These are phyloP conservation scores for Ceratocystis huliohia DNA, from an alignment of 2,329 filamentous ascomycete genomes.

Conservation along the genomic window DNA sequence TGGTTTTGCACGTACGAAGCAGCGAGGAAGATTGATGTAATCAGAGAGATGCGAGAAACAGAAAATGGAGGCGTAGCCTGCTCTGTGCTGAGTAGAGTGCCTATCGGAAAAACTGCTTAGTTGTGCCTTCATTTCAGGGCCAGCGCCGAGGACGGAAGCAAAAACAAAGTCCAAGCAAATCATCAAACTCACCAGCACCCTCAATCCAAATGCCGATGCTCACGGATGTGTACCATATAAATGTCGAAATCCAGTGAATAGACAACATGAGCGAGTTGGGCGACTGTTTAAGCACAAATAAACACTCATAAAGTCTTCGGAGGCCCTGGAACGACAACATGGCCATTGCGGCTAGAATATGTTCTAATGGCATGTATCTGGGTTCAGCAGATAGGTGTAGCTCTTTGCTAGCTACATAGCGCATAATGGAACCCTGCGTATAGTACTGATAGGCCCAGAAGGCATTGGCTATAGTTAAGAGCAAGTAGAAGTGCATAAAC, in stretches of 20 bases:
- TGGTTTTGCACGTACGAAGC: constrained; percentile 63
- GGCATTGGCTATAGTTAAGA: constrained; percentile 54
- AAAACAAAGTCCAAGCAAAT: no score
- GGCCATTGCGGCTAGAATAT: constrained; percentile 53
- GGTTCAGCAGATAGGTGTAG: constrained; percentile 14
- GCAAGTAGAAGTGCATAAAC: constrained; percentile 78
- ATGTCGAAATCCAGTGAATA: constrained; percentile 66
- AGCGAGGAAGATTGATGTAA: constrained; percentile 51
- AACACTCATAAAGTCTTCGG: constrained; percentile 65
- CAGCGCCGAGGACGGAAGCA: background rate
- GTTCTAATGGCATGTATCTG: constrained; percentile 43
- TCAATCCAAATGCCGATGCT: constrained; percentile 76
- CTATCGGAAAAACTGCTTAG: background rate
- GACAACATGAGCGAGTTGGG: constrained; percentile 67
- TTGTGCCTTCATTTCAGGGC: background rate
- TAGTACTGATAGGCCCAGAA: constrained; percentile 62
- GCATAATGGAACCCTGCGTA: constrained; percentile 41
- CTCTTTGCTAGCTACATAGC: constrained; percentile 33
- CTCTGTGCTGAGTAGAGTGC: background rate
- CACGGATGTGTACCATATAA: constrained; percentile 63
- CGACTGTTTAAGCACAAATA: constrained; percentile 51
- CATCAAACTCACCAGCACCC: constrained; percentile 47
- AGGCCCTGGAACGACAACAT: constrained; percentile 64
- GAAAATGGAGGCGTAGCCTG: background rate
- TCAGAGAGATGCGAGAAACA: constrained; percentile 27